Base-by-base conservation (phyloP, 441 rosid genomes). In the Arabidopsis hybrid region DNA sequence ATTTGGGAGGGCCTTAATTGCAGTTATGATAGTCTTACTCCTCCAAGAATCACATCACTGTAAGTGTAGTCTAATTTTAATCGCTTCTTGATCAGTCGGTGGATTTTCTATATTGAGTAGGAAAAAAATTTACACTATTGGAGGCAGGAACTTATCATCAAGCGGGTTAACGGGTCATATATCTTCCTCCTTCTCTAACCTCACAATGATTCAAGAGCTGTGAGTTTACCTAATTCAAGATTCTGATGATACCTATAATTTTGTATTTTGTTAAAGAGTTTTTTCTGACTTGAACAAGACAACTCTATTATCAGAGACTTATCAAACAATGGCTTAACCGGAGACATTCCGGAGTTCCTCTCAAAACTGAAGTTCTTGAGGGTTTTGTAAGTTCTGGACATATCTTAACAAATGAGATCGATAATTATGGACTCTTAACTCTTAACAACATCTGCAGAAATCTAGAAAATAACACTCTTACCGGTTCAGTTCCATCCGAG, bases 1-100 rank as follows among this genome's bases (percentile, higher is more conserved):
- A 34, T 65, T 36, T 82, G 88, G 88, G 73, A 82, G 5, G 88
- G 86, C 0, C 65, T 85, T 3, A 62, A 58, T 1, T 85, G 88
- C 70, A 77, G 79, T 58, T 55, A 79, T 52, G n/a, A 43, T 42
- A 52, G 36, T 43, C 74, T 47, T 18, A 12, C 49, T 43, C 74
- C 81, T 16, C 83, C 86, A 0, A 76, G 73, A 39, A 78, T 83
- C 36, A 72, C 71, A 53, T 72, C 74, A n/a, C n/a, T 81, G 85
- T 79, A 63, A 79, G 83, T 71, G 1, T 35, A 40, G 11, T 18
- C 12, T 5, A 4, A 5, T 58, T 4, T 42, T 38, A 34, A 6
- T 59, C 8, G 17, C 18, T 55, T 64, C 39, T 56, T 43, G 21
- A 29, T 29, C 56, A 12, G 3, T 57, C 8, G 2, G 8, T 58